Percentiles rank a stretch among this genome's conserved stretches.
phyloP scores from a whole-genome alignment of 441 rosid genomes.

The Capsella rubella region DNA sequence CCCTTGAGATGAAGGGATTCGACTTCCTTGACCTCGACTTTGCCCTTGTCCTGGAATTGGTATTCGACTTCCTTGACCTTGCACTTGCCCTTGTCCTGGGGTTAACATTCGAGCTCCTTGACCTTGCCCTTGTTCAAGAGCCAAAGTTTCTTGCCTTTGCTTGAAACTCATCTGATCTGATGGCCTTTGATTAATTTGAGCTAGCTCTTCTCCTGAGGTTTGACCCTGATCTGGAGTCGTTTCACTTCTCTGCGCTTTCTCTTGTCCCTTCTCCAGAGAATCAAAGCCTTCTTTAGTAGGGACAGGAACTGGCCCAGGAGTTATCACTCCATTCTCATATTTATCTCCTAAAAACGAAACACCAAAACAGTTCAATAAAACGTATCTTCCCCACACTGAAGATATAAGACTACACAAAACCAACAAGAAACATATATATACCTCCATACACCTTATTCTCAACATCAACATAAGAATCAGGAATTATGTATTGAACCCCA shows the following conservation, averaged over 20 bases:
- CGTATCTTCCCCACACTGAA: slow-evolving; percentile 5
- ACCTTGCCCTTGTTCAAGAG: slow-evolving; percentile 35
- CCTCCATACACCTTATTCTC: slow-evolving; percentile 91
- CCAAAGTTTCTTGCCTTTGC: slow-evolving; percentile 8
- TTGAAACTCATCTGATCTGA: slow-evolving; percentile 13
- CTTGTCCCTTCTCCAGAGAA: slow-evolving; percentile 47
- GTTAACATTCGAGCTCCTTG: slow-evolving; percentile 1
- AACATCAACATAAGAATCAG: slow-evolving; percentile 91
- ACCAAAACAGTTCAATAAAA: not conserved
- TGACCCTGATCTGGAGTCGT: not conserved
- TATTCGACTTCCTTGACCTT: slow-evolving; percentile 11
- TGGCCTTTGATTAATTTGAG: not conserved
- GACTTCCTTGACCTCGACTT: slow-evolving; percentile 5
- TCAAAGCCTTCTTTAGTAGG: slow-evolving; percentile 58
- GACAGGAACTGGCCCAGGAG: slow-evolving; percentile 77
- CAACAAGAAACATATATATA: slow-evolving; percentile 34
- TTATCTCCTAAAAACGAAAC: slow-evolving; percentile 65
- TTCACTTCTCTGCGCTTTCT: not conserved
- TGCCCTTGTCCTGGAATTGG: slow-evolving; percentile 10
- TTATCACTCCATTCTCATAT: slow-evolving; percentile 81
- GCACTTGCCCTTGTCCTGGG: slow-evolving; percentile 32
- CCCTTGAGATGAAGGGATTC: not conserved
- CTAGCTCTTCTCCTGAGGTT: not conserved
- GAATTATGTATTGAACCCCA: slow-evolving; percentile 81
- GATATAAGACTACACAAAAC: not conserved